phyloP scores from a whole-genome alignment of 352 stramenopile species.

The Globisporangium ultimum region DNA sequence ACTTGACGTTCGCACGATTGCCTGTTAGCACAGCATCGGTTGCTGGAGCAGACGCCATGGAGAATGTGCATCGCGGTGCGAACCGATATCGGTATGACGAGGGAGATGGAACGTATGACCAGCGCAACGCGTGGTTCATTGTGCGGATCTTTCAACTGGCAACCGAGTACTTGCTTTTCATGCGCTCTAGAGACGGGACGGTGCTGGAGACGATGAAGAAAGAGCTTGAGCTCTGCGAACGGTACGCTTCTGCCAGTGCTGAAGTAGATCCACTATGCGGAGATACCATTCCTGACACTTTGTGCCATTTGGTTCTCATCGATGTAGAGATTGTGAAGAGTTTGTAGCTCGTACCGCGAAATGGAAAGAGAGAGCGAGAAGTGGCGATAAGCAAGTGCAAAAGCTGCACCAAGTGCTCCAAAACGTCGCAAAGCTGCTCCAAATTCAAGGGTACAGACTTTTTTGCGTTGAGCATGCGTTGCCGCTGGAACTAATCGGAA shows the following conservation, averaged over 20 bases:
- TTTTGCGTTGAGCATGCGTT: neutral
- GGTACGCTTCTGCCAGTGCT: constrained; percentile 2
- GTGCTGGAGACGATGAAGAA: constrained; percentile 49
- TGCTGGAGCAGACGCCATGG: neutral
- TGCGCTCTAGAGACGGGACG: constrained; percentile 45
- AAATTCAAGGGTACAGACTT: constrained; percentile 52
- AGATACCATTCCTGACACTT: neutral
- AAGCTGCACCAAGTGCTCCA: constrained; percentile 77
- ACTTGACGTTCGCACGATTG: constrained; percentile 69
- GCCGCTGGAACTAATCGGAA: neutral
- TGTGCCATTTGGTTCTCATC: neutral
- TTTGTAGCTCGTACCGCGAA: constrained; percentile 34
- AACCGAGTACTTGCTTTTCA: constrained; percentile 78
- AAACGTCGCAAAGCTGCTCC: constrained; percentile 67
- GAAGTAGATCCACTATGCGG: neutral
- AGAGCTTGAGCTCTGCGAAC: constrained; percentile 39
- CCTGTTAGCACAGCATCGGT: constrained; percentile 13
- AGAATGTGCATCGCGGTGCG: neutral
- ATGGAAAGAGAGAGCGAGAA: constrained; percentile 49
- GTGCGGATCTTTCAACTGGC: constrained; percentile 65
- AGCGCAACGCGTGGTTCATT: constrained; percentile 65
- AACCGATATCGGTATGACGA: neutral
- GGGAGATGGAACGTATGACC: neutral
- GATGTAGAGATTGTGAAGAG: constrained; percentile 37
- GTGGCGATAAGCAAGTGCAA: constrained; percentile 55